Percentiles rank a stretch among this genome's conserved stretches.
Evolutionary conservation across 2,329 filamentous ascomycete genomes (phyloP).

Genomic region (Geosmithia putterillii): DNA sequence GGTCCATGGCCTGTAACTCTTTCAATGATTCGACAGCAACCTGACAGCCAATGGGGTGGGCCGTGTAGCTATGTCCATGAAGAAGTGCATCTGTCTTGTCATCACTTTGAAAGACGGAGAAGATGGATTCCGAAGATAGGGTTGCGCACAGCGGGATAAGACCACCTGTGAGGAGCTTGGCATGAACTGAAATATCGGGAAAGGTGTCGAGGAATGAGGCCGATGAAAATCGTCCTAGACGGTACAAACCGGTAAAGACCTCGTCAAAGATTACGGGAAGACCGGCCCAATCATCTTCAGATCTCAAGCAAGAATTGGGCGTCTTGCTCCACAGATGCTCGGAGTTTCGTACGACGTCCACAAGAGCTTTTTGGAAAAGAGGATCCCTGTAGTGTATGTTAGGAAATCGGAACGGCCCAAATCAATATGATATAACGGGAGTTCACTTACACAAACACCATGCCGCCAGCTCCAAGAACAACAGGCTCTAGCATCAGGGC

Average conservation of each 20-base stretch:
- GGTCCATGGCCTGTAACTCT: conserved; percentile 47
- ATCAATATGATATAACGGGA: neutral
- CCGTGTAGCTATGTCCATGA: conserved; percentile 81
- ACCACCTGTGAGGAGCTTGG: conserved; percentile 74
- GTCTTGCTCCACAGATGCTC: conserved; percentile 36
- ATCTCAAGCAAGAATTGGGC: conserved; percentile 4
- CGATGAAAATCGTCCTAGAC: conserved; percentile 60
- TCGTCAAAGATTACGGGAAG: conserved; percentile 76
- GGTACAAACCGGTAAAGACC: conserved; percentile 77
- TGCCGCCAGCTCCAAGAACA: conserved; percentile 70
- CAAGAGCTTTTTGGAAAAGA: conserved; percentile 63
- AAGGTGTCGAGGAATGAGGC: conserved; percentile 56
- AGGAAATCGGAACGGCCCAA: neutral
- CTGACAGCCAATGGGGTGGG: conserved; percentile 68
- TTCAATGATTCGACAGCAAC: conserved; percentile 58
- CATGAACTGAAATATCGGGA: conserved; percentile 69
- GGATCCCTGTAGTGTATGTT: conserved; percentile 46
- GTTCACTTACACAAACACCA: conserved; percentile 58
- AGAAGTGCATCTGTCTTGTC: conserved; percentile 70
- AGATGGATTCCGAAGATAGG: conserved; percentile 61
- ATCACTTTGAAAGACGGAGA: conserved; percentile 54
- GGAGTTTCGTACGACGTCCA: conserved; percentile 51
- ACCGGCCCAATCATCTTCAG: conserved; percentile 47
- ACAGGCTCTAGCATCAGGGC: conserved; percentile 72
- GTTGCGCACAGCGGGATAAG: conserved; percentile 68